Evolutionary conservation across 2,329 filamentous ascomycete species (phyloP), one percentile per base, ranked within the genome.

Genomic region (Geoglossum cookeanum): DNA sequence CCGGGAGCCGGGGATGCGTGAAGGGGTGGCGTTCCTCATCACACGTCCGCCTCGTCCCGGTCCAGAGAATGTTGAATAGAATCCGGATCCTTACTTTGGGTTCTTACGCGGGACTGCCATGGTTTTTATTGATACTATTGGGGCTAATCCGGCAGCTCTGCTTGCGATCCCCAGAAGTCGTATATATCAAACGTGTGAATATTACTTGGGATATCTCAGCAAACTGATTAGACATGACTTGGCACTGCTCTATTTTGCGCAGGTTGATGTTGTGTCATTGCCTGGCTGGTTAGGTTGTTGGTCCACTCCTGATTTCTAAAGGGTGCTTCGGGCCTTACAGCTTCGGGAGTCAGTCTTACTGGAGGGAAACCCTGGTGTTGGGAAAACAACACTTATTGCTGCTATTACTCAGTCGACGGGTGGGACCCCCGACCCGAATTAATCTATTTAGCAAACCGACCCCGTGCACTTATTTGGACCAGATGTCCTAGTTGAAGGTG

Each of bases 401-500:
- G 90, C 92, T 0, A 74, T 98, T 51, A 86, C 94, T 1, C 78
- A 79, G 62, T 82, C 84, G 3, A 85, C 87, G 61, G 88, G 90
- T 4, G 84, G 84, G 84, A 60, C 84, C 86, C 6, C 72, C 98
- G 61, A 95, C 89, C 0, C 80, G 92, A 64, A 95, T 99, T 70
- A 99, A 99, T 66, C 75, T 99, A 59, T 97, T 91, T 0, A 98
- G 64, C 92, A 98, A 70, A 98, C 94, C 0, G 92, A 98, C 69
- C 73, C 98, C 55, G 95, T 97, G 78, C 94, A 98, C 67, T 74
- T 98, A 0, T 98, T 98, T 67, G 92, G 92, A 59, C 95, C 91
- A 0, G 92, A 98, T 71, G 88, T 95, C 6, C 92, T 94, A 0
- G 83, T 95, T 3, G 92, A 97, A 70, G 90, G 89, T n/a, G 88